A percentile compares a stretch with the other conserved stretches of the same genome.
Evolutionary conservation across 2,329 filamentous ascomycete species (phyloP).

Genomic region (Clarireedia paspali): DNA sequence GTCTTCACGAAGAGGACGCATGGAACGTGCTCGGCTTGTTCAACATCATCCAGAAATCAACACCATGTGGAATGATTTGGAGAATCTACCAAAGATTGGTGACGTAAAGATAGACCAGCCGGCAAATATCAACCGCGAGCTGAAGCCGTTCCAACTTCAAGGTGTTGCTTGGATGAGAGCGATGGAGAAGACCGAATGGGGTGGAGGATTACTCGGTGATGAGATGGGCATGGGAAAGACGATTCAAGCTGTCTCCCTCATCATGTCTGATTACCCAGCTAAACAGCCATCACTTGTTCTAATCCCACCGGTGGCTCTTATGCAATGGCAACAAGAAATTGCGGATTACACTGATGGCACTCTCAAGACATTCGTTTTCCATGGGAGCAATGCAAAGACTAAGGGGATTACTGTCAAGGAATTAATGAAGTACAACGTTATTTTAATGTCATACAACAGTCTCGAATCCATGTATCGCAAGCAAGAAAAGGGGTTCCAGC

Average conservation of each 20-base stretch:
- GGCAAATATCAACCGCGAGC: constrained; percentile 64
- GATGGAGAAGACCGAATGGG: constrained; percentile 81
- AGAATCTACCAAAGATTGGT: constrained; percentile 59
- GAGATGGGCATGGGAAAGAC: constrained; percentile 99
- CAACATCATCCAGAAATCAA: constrained; percentile 67
- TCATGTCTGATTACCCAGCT: constrained; percentile 94
- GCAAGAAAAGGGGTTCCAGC: constrained; percentile 82
- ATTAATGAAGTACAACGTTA: constrained; percentile 78
- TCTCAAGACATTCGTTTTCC: constrained; percentile 83
- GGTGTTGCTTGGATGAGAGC: constrained; percentile 90
- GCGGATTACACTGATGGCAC: constrained; percentile 76
- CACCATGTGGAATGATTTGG: constrained; percentile 78
- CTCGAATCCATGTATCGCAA: constrained; percentile 89
- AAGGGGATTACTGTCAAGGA: constrained; percentile 71
- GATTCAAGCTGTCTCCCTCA: constrained; percentile 92
- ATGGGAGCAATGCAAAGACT: constrained; percentile 76
- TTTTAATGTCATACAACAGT: constrained; percentile 94
- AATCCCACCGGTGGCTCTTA: constrained; percentile 85
- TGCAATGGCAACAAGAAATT: constrained; percentile 90
- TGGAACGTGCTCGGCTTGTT: constrained; percentile 62
- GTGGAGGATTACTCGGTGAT: constrained; percentile 84
- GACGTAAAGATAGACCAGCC: constrained; percentile 63
- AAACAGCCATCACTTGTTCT: constrained; percentile 78
- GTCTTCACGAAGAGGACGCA: constrained; percentile 30
- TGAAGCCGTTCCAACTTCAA: constrained; percentile 92